These are phyloP conservation scores for Fusarium fujikuroi DNA, from an alignment of 2,329 filamentous ascomycete genomes.

Conservation along the genomic window DNA sequence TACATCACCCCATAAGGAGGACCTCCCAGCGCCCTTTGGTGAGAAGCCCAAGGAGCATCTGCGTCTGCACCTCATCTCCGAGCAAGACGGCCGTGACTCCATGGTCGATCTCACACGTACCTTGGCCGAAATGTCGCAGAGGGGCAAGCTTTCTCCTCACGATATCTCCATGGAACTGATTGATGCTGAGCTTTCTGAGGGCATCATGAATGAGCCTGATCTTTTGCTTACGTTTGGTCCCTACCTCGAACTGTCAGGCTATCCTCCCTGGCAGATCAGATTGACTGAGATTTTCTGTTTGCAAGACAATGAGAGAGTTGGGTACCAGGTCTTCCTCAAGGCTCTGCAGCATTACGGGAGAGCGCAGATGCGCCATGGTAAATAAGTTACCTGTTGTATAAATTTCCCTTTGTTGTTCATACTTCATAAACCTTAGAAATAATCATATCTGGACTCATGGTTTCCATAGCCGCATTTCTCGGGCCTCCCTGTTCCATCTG, in stretches of 20 bases:
- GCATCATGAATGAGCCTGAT: conserved; percentile 89
- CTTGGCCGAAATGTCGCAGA: conserved; percentile 93
- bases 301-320: conserved; percentile 81
- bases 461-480: conserved; percentile 61
- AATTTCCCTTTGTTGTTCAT: conserved; percentile 6
- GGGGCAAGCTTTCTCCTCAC: conserved; percentile 79
- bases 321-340: conserved; percentile 92
- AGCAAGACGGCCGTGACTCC: conserved; percentile 90
- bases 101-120: conserved; percentile 96
- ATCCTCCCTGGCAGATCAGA: conserved; percentile 95
- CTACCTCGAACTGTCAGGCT: conserved; percentile 84
- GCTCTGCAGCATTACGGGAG: conserved; percentile 85
- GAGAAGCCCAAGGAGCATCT: conserved; percentile 55
- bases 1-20: conserved; percentile 57
- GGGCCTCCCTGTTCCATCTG: conserved; percentile 69
- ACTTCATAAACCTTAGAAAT: conserved; percentile 10
- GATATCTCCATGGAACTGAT: conserved; percentile 90
- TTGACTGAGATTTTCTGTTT: conserved; percentile 92
- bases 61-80: conserved; percentile 81
- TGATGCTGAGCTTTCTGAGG: conserved; percentile 84
- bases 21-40: conserved; percentile 45
- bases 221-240: conserved; percentile 88
- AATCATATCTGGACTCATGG: conserved; percentile 37
- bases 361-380: conserved; percentile 88
- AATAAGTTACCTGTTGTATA: conserved; percentile 51